Conservation (phyloP, 2,329 filamentous ascomycete genomes). For the Phaeoacremonium minimum region DNA sequence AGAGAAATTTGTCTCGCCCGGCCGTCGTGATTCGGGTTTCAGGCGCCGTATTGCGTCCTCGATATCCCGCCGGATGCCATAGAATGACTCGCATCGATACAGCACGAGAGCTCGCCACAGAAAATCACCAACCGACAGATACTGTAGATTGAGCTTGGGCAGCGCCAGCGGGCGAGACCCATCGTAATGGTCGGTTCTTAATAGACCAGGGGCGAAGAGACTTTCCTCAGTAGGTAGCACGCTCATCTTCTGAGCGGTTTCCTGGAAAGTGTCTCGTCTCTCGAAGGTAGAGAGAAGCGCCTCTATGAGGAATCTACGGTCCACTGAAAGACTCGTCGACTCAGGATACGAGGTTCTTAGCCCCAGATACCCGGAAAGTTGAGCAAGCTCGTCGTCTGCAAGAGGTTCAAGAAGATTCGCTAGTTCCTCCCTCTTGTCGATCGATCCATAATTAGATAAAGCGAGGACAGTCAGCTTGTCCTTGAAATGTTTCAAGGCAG, state of each 20-base stretch:
- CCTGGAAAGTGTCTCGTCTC: constrained; percentile 76
- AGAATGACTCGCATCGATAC: constrained; percentile 88
- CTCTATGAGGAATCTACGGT: constrained; percentile 65
- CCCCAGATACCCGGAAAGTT: constrained; percentile 67
- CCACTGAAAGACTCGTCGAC: constrained; percentile 57
- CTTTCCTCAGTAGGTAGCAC: constrained; percentile 79
- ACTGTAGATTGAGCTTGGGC: constrained; percentile 93
- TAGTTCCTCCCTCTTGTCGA: constrained; percentile 77
- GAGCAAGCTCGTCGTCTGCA: constrained; percentile 67
- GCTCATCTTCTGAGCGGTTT: constrained; percentile 64
- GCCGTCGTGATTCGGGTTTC: constrained; percentile 60
- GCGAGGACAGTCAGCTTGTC: constrained; percentile 88
- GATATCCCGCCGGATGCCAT: constrained; percentile 87
- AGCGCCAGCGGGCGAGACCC: constrained; percentile 83
- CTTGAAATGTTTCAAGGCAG: constrained; percentile 76
- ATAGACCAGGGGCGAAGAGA: constrained; percentile 74
- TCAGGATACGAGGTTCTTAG: constrained; percentile 80
- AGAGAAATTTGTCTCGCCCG: constrained; percentile 64
- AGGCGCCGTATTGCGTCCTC: constrained; percentile 77
- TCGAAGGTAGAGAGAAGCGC: constrained; percentile 73
- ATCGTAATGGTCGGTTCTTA: constrained; percentile 82
- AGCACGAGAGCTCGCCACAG: constrained; percentile 91
- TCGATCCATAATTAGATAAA: constrained; percentile 85
- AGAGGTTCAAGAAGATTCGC: constrained; percentile 69
- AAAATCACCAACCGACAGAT: constrained; percentile 91